phyloP scores from a whole-genome alignment of 345 rosid genomes.

The Populus simonii region DNA sequence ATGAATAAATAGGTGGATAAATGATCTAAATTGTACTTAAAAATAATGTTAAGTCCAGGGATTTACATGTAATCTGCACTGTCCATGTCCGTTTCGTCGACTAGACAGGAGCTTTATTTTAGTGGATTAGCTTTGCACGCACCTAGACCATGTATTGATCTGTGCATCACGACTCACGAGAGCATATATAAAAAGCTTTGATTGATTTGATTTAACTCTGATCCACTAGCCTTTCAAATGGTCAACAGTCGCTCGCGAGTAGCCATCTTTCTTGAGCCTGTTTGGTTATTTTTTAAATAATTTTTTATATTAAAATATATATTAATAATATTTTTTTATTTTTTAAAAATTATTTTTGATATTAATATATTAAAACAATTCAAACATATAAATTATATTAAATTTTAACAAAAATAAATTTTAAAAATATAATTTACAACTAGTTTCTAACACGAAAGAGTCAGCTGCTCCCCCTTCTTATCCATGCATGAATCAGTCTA shows the following conservation, averaged over 20 bases:
- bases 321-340: too few relatives aligned
- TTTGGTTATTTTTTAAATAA: too few relatives aligned
- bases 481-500: too few relatives aligned
- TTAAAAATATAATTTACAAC: too few relatives aligned
- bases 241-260: neutral
- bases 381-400: too few relatives aligned
- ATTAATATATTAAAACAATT: too few relatives aligned
- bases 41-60: neutral
- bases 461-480: too few relatives aligned
- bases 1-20: neutral
- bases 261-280: neutral
- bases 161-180: neutral
- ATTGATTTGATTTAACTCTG: neutral
- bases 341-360: too few relatives aligned
- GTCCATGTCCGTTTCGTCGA: neutral
- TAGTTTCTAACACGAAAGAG: too few relatives aligned
- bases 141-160: neutral
- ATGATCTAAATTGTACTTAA: neutral
- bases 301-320: too few relatives aligned
- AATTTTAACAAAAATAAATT: too few relatives aligned
- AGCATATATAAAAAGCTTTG: neutral
- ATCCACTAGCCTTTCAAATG: neutral
- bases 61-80: neutral
- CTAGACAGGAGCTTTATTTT: neutral
- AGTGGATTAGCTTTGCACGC: neutral